A percentile compares a stretch with the other conserved stretches of the same genome.
These are phyloP conservation scores for Nyctanthes arbortristis DNA, from an alignment of 257 asterid species.

Conservation along the genomic window DNA sequence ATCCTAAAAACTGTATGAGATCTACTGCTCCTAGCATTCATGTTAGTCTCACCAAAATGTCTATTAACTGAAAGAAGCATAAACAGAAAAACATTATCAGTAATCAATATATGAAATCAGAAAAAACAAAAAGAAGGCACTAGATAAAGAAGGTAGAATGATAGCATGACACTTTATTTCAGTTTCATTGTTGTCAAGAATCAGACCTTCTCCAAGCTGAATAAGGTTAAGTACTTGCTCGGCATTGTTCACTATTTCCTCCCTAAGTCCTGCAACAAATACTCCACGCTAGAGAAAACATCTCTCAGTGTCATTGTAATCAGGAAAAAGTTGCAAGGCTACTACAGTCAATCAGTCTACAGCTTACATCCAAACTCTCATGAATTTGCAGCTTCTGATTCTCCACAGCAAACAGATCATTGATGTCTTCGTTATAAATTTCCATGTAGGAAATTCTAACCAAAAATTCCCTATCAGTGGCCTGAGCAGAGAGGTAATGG, in stretches of 20 bases:
- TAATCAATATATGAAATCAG: conserved; percentile 16
- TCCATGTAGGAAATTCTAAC: conserved; percentile 98
- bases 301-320: conserved; percentile 13
- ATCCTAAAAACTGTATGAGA: conserved; percentile 97
- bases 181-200: conserved; percentile 20
- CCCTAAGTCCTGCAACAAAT: conserved; percentile 95
- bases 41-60: conserved; percentile 97
- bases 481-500: conserved; percentile 41
- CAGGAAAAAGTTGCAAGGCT: conserved; percentile 5
- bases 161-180: conserved; percentile 9
- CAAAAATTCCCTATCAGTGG: conserved; percentile 77
- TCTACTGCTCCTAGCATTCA: conserved; percentile 97
- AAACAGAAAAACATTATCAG: conserved; percentile 17
- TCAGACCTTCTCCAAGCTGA: conserved; percentile 92
- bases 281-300: conserved; percentile 81
- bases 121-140: conserved; percentile 1
- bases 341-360: conserved; percentile 12
- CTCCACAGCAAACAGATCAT: conserved; percentile 87
- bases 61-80: conserved; percentile 65
- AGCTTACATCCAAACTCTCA: conserved; percentile 93
- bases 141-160: conserved; percentile 7
- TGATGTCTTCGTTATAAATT: conserved; percentile 92
- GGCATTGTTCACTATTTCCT: conserved; percentile 84
- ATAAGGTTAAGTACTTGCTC: conserved; percentile 88
- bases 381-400: conserved; percentile 93